Base-by-base conservation (phyloP, 1,284 basidiomycete species). In the Puccinia triticina region DNA sequence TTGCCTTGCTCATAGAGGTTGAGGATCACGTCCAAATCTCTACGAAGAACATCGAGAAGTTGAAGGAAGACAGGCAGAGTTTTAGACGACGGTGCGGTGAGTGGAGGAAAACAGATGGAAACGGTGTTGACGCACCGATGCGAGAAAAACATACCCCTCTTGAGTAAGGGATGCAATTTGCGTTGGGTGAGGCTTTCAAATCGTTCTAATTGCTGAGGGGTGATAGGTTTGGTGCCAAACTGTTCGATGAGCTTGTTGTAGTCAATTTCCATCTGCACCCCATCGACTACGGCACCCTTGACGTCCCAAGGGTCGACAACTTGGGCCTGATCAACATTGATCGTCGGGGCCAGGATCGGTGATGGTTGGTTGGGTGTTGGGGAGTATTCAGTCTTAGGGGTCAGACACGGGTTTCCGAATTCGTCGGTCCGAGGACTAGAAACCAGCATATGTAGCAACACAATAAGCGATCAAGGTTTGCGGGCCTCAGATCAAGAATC, bases 281-380 rank as follows among this genome's bases (percentile, higher is more conserved):
- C 97, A 85, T 98, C 94, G 21, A 94, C 92, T 16, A 96, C 93
- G 69, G 92, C 93, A 67, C 96, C 97, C 86, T 97, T 93, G 8
- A 99, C 97, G 84, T 98, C 95, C 93, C 97, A 99, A 29, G 97
- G 97, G 0, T 96, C 99, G 74, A 99, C 92, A 83, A 94, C 91
- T 88, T 99, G 96, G 5, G 67, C 67, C 59, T 73, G 78, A 64
- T 81, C 72, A 37, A 73, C 43, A 21, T 29, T 32, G 21, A 53
- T 40, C 29, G 53, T 26, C 10, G 78, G 34, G n/a, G 77, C 46
- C 26, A 40, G 29, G 37, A 59, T 40, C 14, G 78, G 78, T 46
- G 78, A 81, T 21, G 48, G 43, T 59, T 57, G 55, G 29, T 59
- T 61, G n/a, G 66, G 46, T 14, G 69, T 72, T 14, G 78, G 78